Conservation (phyloP, 1,284 basidiomycete genomes). For the Ustilago vetiveriae region DNA sequence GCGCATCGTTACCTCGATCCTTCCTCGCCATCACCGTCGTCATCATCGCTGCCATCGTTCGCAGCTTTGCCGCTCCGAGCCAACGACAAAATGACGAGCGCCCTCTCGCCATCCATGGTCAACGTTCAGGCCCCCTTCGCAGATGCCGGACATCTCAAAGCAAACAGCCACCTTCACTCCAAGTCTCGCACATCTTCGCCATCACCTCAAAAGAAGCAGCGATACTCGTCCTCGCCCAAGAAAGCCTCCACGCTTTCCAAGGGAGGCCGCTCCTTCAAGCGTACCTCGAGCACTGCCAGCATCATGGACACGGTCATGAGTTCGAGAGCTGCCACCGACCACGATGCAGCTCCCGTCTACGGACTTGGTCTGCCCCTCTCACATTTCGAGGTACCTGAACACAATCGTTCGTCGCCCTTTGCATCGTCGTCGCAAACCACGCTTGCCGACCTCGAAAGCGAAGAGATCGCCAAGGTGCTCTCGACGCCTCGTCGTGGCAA, state of each 20-base stretch:
- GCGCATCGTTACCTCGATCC: slow-evolving; percentile 14
- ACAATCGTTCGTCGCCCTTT: slow-evolving; percentile 31
- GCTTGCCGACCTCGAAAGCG: slow-evolving; percentile 33
- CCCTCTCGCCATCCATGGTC: slow-evolving; percentile 45
- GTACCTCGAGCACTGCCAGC: slow-evolving; percentile 40
- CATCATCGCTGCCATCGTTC: slow-evolving; percentile 7
- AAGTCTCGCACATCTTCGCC: slow-evolving; percentile 31
- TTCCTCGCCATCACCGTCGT: slow-evolving; percentile 23
- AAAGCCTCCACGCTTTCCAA: slow-evolving; percentile 17
- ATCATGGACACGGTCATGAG: slow-evolving; percentile 49
- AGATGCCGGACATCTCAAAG: slow-evolving; percentile 46
- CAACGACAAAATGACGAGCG: slow-evolving; percentile 27
- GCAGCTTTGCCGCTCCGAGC: slow-evolving; percentile 2
- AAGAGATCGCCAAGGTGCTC: slow-evolving; percentile 31
- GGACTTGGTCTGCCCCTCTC: slow-evolving; percentile 7
- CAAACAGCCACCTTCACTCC: neutral
- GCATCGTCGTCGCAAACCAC: slow-evolving; percentile 41
- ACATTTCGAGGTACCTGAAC: slow-evolving; percentile 12
- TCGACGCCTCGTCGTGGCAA: slow-evolving; percentile 45
- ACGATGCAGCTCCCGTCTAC: slow-evolving; percentile 17
- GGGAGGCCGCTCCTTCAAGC: slow-evolving; percentile 22
- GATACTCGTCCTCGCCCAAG: slow-evolving; percentile 21
- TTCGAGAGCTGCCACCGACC: slow-evolving; percentile 41
- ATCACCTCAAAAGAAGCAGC: slow-evolving; percentile 45
- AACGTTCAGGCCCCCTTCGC: slow-evolving; percentile 42